A percentile compares a stretch with the other conserved stretches of the same genome.
Evolutionary conservation across 108 stramenopile genomes (phyloP).

Genomic region (Seminavis robusta): DNA sequence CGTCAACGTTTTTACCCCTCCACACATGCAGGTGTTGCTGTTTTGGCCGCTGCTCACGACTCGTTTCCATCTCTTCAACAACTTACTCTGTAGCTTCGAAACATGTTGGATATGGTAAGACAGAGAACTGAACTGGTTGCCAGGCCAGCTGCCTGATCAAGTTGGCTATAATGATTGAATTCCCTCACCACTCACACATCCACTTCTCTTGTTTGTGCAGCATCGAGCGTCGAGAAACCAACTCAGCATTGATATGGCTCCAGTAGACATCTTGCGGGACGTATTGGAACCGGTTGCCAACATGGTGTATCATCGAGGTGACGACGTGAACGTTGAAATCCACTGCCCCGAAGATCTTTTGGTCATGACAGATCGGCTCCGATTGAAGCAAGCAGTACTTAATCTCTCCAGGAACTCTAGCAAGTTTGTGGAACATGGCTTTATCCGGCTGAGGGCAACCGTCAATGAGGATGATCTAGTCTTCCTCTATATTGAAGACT

Average conservation of each 20-base stretch:
- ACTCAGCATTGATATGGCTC: slow-evolving; percentile 14
- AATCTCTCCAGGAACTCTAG: slow-evolving; percentile 17
- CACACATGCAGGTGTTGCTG: too few relatives aligned
- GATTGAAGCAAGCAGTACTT: slow-evolving; percentile 29
- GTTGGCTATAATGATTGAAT: too few relatives aligned
- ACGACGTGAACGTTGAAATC: slow-evolving; percentile 7
- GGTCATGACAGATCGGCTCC: slow-evolving; percentile 16
- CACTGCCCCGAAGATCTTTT: slow-evolving; percentile 19
- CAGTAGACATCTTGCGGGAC: slow-evolving; percentile 25
- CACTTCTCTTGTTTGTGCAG: slow-evolving; percentile 41
- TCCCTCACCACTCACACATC: too few relatives aligned
- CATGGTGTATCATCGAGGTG: slow-evolving; percentile 21
- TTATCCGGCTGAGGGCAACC: slow-evolving; percentile 20
- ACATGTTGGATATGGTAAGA: slow-evolving; percentile 36
- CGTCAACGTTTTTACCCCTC: too few relatives aligned
- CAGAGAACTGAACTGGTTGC: too few relatives aligned
- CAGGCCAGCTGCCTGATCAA: too few relatives aligned
- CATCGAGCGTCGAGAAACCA: slow-evolving; percentile 26
- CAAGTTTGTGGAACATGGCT: slow-evolving; percentile 31
- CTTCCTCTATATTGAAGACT: slow-evolving; percentile 30
- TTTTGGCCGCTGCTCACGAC: too few relatives aligned
- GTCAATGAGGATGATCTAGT: neutral
- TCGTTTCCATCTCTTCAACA: neutral
- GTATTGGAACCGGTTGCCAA: slow-evolving; percentile 26
- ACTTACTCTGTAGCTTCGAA: too few relatives aligned